Evolutionary conservation across 441 rosid species (phyloP), one percentile per base, ranked within the genome.

Genomic region (Sinapis alba): DNA sequence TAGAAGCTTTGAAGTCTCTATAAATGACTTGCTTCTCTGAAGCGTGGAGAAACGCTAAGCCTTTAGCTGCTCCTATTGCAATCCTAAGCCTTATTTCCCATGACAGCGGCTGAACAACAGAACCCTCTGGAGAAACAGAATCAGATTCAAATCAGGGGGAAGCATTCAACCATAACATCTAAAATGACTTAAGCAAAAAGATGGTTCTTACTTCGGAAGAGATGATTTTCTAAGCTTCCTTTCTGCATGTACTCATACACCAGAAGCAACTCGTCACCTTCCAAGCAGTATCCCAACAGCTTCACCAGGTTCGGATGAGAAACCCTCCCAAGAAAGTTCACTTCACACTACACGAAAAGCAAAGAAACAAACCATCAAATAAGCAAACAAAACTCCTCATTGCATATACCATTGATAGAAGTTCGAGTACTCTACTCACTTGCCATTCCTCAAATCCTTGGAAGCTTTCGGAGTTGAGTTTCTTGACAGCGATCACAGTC

Each of bases 371-470:
- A 2, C 61, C 21, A 69, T 36, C 47, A 19, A 23, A 12, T 59
- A 32, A 69, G 24, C 20, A 32, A 34, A 78, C 41, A 11, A 36
- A 51, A 19, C 68, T 54, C 53, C 7, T 34, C 41, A 23, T 5
- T 65, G 77, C 23, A 41, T 54, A 63, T 3, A 15, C 0, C 7
- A 58, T 43, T 15, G 4, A 47, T 43, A 7, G 0, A 73, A 26
- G 61, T n/a, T 7, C 1, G 5, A 60, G 15, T 10, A 23, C 30
- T 65, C 47, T 62, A 81, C 74, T 86, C 78, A 95, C 99, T 94
- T 88, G 91, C 99, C 99, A 95, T 80, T 92, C 99, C 69, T 85
- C 90, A 7, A 84, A 83, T 12, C 98, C 99, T 83, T 95, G 99
- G 69, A 77, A 71, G 82, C 99, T 91, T 87, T 89, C 98, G 6